These are phyloP conservation scores for Wallacemonas sp. DNA, from an alignment of 208 protist species.

Conservation along the genomic window DNA sequence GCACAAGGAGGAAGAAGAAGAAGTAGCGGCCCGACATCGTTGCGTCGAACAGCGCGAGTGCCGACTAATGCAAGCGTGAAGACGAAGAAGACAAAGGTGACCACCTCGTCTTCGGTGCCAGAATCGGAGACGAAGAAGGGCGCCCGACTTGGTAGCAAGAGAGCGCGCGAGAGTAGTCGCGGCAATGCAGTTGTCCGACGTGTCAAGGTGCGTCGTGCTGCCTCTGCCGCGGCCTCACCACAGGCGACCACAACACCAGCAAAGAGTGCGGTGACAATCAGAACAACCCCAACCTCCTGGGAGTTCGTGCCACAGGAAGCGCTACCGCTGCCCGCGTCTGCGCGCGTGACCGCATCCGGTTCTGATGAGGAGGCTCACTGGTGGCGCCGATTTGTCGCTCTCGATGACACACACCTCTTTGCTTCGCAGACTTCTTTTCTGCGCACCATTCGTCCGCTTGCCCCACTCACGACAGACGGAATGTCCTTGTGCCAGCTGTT, in stretches of 20 bases:
- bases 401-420: conserved; percentile 16
- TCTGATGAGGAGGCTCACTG: not conserved
- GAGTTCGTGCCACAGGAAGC: not conserved
- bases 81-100: no score
- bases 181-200: no score
- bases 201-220: not conserved
- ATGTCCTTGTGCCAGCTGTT: conserved; percentile 23
- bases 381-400: conserved; percentile 9
- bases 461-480: not conserved
- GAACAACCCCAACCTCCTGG: not conserved
- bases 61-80: no score
- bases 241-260: not conserved
- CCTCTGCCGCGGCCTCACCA: not conserved
- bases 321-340: not conserved
- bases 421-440: conserved; percentile 20
- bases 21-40: no score
- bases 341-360: not conserved
- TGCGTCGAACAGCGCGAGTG: no score
- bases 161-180: no score
- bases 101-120: no score
- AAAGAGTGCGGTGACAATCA: no score
- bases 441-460: conserved; percentile 22
- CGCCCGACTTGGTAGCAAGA: no score
- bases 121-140: no score
- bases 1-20: no score